These are phyloP conservation scores for Macrolepiota fuliginosa DNA, from an alignment of 768 basidiomycete species.

Conservation along the genomic window DNA sequence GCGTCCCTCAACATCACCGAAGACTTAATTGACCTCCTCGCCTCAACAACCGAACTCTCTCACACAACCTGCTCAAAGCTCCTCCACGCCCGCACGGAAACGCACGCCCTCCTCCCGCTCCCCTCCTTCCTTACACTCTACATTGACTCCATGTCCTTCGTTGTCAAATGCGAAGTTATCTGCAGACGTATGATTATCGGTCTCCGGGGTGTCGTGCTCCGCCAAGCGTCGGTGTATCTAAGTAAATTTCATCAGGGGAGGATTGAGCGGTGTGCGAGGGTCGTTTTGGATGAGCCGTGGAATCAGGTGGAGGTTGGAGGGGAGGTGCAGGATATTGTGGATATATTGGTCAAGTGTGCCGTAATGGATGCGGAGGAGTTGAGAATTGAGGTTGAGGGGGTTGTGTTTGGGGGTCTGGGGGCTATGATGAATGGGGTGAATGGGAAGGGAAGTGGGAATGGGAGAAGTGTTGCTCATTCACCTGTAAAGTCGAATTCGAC, in stretches of 20 bases:
- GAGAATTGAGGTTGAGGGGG: constrained; percentile 30
- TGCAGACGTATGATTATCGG: constrained; percentile 92
- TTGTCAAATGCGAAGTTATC: constrained; percentile 82
- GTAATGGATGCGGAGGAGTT: constrained; percentile 79
- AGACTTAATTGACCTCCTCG: constrained; percentile 74
- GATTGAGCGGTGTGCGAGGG: constrained; percentile 76
- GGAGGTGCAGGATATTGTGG: constrained; percentile 65
- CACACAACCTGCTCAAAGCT: constrained; percentile 81
- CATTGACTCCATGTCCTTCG: constrained; percentile 86
- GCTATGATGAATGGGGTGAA: constrained; percentile 6
- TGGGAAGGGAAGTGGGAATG: not conserved
- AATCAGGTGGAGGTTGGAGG: constrained; percentile 71
- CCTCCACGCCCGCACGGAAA: constrained; percentile 73
- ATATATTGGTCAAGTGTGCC: constrained; percentile 77
- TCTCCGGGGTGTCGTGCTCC: constrained; percentile 79
- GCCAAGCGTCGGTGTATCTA: constrained; percentile 89
- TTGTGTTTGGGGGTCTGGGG: constrained; percentile 19
- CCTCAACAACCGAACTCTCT: constrained; percentile 80
- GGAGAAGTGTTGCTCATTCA: not conserved
- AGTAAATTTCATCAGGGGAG: constrained; percentile 81
- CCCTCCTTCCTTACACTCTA: constrained; percentile 79
- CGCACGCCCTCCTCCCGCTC: constrained; percentile 71
- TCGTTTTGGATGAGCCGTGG: constrained; percentile 98
- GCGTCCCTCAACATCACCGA: constrained; percentile 47
- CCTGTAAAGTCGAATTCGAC: not conserved